A percentile compares a stretch with the other conserved stretches of the same genome.
phyloP scores from a whole-genome alignment of 768 basidiomycete genomes.

The Lactarius hengduanensis region DNA sequence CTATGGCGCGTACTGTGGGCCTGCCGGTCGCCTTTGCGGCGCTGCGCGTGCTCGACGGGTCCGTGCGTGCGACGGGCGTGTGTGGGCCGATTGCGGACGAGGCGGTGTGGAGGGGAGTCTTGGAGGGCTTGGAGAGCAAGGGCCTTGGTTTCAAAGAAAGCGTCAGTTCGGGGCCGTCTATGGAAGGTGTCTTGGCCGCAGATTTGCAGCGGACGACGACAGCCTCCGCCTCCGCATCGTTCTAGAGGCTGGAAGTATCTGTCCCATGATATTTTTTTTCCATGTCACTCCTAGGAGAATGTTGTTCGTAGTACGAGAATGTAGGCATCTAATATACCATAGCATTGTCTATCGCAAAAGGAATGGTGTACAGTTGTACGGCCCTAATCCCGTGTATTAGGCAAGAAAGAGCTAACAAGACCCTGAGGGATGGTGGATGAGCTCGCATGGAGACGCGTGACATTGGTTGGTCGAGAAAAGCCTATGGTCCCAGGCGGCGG shows the following conservation, averaged over 20 bases:
- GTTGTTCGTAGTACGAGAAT: neutral
- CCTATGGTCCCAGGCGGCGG: neutral
- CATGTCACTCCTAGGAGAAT: neutral
- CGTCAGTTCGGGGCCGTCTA: conserved; percentile 43
- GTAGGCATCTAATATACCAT: conserved; percentile 3
- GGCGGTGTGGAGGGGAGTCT: conserved; percentile 59
- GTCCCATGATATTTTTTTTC: neutral
- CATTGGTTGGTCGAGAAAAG: neutral
- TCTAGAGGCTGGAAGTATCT: neutral
- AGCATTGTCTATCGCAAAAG: neutral
- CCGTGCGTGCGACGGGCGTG: conserved; percentile 54
- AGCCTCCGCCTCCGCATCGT: neutral
- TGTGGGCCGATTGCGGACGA: conserved; percentile 59
- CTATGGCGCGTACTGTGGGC: conserved; percentile 92
- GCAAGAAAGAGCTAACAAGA: neutral
- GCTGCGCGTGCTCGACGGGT: conserved; percentile 63
- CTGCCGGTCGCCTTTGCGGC: conserved; percentile 85
- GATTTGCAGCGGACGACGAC: conserved; percentile 19
- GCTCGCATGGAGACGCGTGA: neutral
- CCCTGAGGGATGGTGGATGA: neutral
- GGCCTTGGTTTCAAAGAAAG: conserved; percentile 44
- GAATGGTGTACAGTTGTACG: neutral
- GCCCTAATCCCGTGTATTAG: too few relatives aligned
- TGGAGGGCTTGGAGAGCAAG: conserved; percentile 56
- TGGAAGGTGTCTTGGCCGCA: conserved; percentile 35